Evolutionary conservation across 352 stramenopile species (phyloP).

Genomic region (Elongisporangium undulatum): DNA sequence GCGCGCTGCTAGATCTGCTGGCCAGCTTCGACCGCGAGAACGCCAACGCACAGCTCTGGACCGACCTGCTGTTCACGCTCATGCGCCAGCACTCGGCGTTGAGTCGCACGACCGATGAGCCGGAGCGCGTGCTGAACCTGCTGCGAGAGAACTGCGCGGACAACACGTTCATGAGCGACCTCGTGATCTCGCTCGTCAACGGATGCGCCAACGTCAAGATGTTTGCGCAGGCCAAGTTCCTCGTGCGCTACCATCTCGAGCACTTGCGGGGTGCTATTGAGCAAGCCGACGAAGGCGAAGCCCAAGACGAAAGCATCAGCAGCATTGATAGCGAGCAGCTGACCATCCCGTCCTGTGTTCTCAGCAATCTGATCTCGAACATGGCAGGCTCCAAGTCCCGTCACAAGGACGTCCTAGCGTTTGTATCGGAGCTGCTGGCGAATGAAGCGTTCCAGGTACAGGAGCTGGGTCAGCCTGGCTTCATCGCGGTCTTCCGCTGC

Average conservation of each 20-base stretch:
- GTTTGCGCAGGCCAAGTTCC: slow-evolving; percentile 34
- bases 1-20: slow-evolving; percentile 48
- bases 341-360: slow-evolving; percentile 36
- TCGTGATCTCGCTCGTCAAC: slow-evolving; percentile 52
- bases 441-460: slow-evolving; percentile 21
- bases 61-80: slow-evolving; percentile 68
- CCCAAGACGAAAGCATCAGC: slow-evolving; percentile 4
- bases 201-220: slow-evolving; percentile 66
- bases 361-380: slow-evolving; percentile 44
- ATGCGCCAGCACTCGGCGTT: slow-evolving; percentile 38
- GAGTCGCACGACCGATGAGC: slow-evolving; percentile 23
- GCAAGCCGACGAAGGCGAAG: slow-evolving; percentile 2
- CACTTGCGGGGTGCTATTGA: slow-evolving; percentile 7
- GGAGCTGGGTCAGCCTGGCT: slow-evolving; percentile 58
- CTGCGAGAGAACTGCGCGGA: slow-evolving; percentile 30
- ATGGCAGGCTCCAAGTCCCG: slow-evolving; percentile 31
- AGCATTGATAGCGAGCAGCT: neutral
- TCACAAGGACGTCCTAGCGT: slow-evolving; percentile 21
- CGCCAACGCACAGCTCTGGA: slow-evolving; percentile 56
- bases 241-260: slow-evolving; percentile 46
- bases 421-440: slow-evolving; percentile 33
- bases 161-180: slow-evolving; percentile 29
- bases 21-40: slow-evolving; percentile 37
- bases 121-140: slow-evolving; percentile 22
- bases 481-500: slow-evolving; percentile 50